Percentiles rank a stretch among this genome's conserved stretches.
Conservation (phyloP, 2,329 filamentous ascomycete genomes). For the Biscogniauxia marginata region DNA sequence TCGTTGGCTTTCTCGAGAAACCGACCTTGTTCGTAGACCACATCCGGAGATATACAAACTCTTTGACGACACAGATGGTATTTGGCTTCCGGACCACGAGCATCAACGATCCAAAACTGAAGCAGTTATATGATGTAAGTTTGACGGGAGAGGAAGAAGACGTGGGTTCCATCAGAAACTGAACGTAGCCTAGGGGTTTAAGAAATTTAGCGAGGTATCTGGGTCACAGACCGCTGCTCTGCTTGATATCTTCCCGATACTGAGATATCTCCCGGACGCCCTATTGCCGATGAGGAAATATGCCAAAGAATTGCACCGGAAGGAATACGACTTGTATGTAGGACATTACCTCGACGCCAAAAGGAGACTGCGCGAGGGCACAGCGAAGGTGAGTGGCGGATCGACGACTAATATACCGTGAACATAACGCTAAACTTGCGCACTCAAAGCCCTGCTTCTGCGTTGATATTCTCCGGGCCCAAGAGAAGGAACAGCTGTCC, state of each 20-base stretch:
- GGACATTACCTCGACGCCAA: constrained; percentile 43
- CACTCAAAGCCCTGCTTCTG: constrained; percentile 29
- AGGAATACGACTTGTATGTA: constrained; percentile 42
- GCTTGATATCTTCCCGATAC: constrained; percentile 45
- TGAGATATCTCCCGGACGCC: constrained; percentile 44
- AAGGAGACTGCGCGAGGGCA: constrained; percentile 29
- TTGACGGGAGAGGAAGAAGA: neutral
- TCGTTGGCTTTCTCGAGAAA: constrained; percentile 42
- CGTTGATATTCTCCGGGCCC: constrained; percentile 27
- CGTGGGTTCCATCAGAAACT: neutral
- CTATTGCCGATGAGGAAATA: constrained; percentile 37
- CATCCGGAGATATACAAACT: constrained; percentile 44
- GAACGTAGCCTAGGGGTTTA: constrained; percentile 13
- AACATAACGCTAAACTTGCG: constrained; percentile 1
- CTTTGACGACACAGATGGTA: constrained; percentile 46
- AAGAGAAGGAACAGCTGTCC: constrained; percentile 33
- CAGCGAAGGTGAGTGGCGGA: constrained; percentile 16
- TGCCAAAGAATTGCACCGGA: constrained; percentile 41
- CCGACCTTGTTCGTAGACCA: constrained; percentile 42
- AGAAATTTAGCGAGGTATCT: constrained; percentile 15
- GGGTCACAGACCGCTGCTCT: constrained; percentile 36
- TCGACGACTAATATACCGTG: neutral
- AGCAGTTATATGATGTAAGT: constrained; percentile 39
- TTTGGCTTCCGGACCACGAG: constrained; percentile 41
- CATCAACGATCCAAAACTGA: constrained; percentile 37